Base-by-base conservation (phyloP, 31 red algal genomes). In the Pterothamnion heteromorphum region DNA sequence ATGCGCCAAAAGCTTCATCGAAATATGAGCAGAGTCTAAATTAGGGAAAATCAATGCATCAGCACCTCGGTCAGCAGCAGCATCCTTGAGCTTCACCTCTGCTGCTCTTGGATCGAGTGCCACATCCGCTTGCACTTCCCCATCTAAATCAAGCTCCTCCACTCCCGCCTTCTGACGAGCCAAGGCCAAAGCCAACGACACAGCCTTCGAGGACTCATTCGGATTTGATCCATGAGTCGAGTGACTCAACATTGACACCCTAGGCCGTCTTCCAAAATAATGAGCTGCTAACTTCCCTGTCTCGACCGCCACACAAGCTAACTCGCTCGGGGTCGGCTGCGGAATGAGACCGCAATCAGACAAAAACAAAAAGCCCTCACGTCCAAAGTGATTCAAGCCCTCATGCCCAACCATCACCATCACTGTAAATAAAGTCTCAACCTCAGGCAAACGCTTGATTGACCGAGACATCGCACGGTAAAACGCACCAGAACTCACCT, bases 21-120 rank as follows among this genome's bases (percentile, higher is more conserved):
- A 9, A 83, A 83, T 83, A 83, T 83, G 80, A 83, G 80, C 80
- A 28, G 80, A 22, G 30, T 83, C 80, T 9, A 83, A 26, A 24
- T 22, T 28, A 28, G 80, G 80, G 23, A 83, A 83, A 9, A 83
- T 26, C 80, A 83, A 83, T 9, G 30, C 80, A 32, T 83, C 80
- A 22, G 80, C 5, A 32, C n/a, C n/a, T n/a, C n/a, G n/a, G n/a
- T n/a, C n/a, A n/a, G n/a, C n/a, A n/a, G n/a, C n/a, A n/a, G n/a
- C n/a, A n/a, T n/a, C n/a, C n/a, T n/a, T n/a, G n/a, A n/a, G n/a
- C 23, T 83, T 83, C 23, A 83, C 23, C 23, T 83, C 28, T 9
- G 80, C 80, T 18, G 51, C 51, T n/a, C n/a, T 9, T 18, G 51
- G 51, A n/a, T 64, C 51, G 9, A 64, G n/a, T 9, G 51, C 51